These are phyloP conservation scores for Saccharomyces paradoxus DNA, from an alignment of 805 yeast species.

Conservation along the genomic window DNA sequence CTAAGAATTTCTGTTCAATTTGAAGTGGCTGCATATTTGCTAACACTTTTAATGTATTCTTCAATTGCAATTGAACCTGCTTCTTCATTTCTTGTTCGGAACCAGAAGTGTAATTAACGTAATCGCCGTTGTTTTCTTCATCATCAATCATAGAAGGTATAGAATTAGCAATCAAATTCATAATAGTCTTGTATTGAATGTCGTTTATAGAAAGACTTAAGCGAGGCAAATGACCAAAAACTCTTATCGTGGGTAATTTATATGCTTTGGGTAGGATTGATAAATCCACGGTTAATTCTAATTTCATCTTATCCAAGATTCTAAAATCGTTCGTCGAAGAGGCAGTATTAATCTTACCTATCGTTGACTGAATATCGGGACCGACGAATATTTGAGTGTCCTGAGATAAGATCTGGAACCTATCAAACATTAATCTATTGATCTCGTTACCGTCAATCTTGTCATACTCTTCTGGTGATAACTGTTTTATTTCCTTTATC, in stretches of 20 bases:
- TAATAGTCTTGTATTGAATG: constrained; percentile 79
- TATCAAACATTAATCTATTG: constrained; percentile 80
- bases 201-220: constrained; percentile 72
- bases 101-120: not conserved
- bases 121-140: constrained; percentile 20
- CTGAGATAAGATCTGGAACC: constrained; percentile 63
- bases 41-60: constrained; percentile 18
- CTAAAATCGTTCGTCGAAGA: constrained; percentile 37
- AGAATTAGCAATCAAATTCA: constrained; percentile 64
- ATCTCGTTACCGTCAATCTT: constrained; percentile 38
- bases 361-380: constrained; percentile 66
- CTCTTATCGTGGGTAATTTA: constrained; percentile 60
- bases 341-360: constrained; percentile 54
- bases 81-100: constrained; percentile 10
- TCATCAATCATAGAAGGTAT: constrained; percentile 42
- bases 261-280: constrained; percentile 79
- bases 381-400: constrained; percentile 89
- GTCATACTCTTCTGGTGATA: constrained; percentile 65
- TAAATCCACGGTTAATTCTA: constrained; percentile 67
- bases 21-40: constrained; percentile 38
- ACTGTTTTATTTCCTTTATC: constrained; percentile 59
- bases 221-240: constrained; percentile 70
- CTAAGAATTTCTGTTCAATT: constrained; percentile 56
- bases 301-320: constrained; percentile 66
- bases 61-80: constrained; percentile 20